Evolutionary conservation across 2,329 filamentous ascomycete genomes (phyloP), one percentile per base, ranked within the genome.

Genomic region (Exophiala mesophila): DNA sequence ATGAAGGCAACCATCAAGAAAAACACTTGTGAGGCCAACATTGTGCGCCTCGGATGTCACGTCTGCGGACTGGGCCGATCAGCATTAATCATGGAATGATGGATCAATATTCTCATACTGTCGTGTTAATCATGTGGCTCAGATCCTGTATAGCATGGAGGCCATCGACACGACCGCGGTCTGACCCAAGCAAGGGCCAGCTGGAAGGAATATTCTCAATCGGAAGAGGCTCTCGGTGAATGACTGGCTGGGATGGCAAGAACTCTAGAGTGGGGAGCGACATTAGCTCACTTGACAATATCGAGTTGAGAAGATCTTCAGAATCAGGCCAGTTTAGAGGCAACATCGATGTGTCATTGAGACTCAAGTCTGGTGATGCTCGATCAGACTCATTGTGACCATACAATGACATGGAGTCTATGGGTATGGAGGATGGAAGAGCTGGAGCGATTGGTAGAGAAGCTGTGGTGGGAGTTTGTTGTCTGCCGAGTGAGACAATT

Each of bases 1-100:
- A 44, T 71, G 68, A 10, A 71, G 53, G 45, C 67, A 69, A 45
- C 67, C 64, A 41, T 70, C 67, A 3, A 70, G 56, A 24, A 71
- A 70, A 13, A 68, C 63, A 0, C 66, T 70, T 18, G 64, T 70
- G n/a, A 70, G 59, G 1, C 63, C 67, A 1, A 59, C 65, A 18
- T 62, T 60, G 48, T 69, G 65, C 7, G 68, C 62, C 9, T 63
- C 67, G 13, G 66, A 65, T 3, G 67, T 70, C 5, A 70, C 61
- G 34, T 62, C 67, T 1, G 63, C 67, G 7, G 66, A 69, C 66
- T 64, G 19, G 3, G 23, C 13, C 4, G 13, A 24, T 41, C 10
- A 41, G 24, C 10, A 5, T 13, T 5, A 13, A 16, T 31, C 29
- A 31, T 13, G 17, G n/a, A n/a, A n/a, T n/a, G n/a, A n/a, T n/a